Base-by-base conservation (phyloP, 441 rosid species). In the Codiaeum variegatum region DNA sequence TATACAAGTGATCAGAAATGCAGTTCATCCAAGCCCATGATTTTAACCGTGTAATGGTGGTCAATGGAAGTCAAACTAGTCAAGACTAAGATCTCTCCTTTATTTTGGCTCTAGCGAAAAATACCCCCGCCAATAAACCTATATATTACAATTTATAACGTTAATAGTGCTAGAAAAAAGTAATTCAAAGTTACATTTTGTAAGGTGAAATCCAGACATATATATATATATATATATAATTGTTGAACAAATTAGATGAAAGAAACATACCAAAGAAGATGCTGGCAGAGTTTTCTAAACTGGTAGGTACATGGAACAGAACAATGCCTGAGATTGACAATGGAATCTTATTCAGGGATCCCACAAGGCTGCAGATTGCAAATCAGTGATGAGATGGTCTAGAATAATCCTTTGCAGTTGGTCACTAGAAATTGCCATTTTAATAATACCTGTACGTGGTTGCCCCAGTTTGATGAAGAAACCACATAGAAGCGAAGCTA, bases 401-500 rank as follows among this genome's bases (percentile, higher is more conserved):
- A 19, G 10, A n/a, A 29, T 10, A 49, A 46, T 54, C 52, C 40
- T 38, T 28, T 62, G 5, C 62, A 44, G 52, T 42, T 29, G 34
- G 64, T 28, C 11, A 10, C n/a, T 0, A 40, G 54, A 11, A 40
- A 40, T 40, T 10, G 12, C 13, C 23, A 32, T 70, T 62, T 59
- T 15, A 34, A 66, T 79, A 71, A 71, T 82, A 91, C 99, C 99
- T 95, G 82, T 93, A 93, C 0, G 99, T 95, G 62, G 99, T 95
- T n/a, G 98, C 98, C 69, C 98, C 97, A 16, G 99, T 93, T 83
- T 95, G 97, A 81, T 93, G 98, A 77, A 95, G 98, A 88, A 95
- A 95, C 99, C 99, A 95, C 97, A 95, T 91, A 13, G 99, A 95
- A 75, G 97, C 86, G 84, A 95, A 93, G 87, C 99, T 95, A 81